Evolutionary conservation across 2,329 filamentous ascomycete species (phyloP).

Genomic region (Magnaporthiopsis poae): DNA sequence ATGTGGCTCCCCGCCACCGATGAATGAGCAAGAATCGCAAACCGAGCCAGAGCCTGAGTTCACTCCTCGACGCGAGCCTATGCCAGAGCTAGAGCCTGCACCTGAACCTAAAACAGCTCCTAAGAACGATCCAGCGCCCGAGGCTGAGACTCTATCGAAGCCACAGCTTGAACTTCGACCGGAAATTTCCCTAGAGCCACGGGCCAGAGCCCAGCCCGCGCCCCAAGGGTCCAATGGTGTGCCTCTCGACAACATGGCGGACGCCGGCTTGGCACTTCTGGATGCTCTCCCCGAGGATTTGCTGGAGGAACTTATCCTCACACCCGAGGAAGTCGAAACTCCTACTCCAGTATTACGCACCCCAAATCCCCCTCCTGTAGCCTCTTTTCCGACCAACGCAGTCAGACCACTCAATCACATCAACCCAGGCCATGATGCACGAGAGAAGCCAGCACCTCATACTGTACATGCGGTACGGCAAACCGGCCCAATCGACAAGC

Average conservation of each 20-base stretch:
- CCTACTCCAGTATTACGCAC: background rate
- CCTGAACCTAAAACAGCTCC: no score
- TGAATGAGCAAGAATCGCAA: no score
- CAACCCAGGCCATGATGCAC: background rate
- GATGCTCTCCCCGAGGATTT: conserved; percentile 1
- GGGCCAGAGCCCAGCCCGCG: no score
- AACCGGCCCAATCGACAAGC: background rate
- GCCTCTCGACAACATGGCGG: background rate
- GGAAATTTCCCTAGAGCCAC: background rate
- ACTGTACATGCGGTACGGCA: background rate
- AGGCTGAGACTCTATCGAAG: background rate
- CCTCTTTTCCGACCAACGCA: background rate
- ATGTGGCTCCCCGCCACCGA: no score
- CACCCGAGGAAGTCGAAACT: background rate
- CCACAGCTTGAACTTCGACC: background rate
- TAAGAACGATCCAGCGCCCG: no score
- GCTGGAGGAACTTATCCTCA: conserved; percentile 5
- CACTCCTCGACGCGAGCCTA: no score
- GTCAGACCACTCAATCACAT: background rate
- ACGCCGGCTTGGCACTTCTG: background rate
- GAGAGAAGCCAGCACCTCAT: background rate
- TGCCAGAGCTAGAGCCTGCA: no score
- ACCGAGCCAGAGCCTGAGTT: no score
- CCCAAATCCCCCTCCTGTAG: background rate
- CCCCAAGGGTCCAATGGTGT: background rate